These are phyloP conservation scores for Anethum foeniculum DNA, from an alignment of 140 eudicot species.

Conservation along the genomic window DNA sequence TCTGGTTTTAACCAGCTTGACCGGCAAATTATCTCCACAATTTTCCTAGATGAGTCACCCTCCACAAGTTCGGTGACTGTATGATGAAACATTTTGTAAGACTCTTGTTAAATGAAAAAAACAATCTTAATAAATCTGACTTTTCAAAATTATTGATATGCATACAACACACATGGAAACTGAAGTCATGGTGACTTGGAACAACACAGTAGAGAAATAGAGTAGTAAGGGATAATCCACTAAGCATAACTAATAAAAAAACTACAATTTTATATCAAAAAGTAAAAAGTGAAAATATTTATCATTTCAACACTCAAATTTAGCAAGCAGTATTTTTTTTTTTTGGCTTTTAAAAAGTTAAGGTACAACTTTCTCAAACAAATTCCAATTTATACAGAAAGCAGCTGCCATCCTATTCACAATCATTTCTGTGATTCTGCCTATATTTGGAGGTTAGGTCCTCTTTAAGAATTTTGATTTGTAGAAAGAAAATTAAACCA, in stretches of 20 bases:
- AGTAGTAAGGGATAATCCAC: not conserved
- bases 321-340: not conserved
- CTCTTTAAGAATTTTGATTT: not conserved
- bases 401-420: not conserved
- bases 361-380: not conserved
- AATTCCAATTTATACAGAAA: not conserved
- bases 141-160: not conserved
- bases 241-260: not conserved
- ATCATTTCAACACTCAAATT: not conserved
- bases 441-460: not conserved
- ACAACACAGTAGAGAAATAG: not conserved
- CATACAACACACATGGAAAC: not conserved
- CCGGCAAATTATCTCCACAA: conserved; percentile 88
- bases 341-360: not conserved
- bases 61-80: conserved; percentile 93
- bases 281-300: not conserved
- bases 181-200: not conserved
- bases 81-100: conserved; percentile 9
- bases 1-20: conserved; percentile 83
- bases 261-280: not conserved
- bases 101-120: not conserved
- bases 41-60: conserved; percentile 94
- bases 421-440: not conserved
- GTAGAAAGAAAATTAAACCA: not conserved
- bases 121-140: not conserved